These are phyloP conservation scores for Syncephalastrum contaminatum DNA, from an alignment of 371 early-diverging fungal genomes.

Conservation along the genomic window DNA sequence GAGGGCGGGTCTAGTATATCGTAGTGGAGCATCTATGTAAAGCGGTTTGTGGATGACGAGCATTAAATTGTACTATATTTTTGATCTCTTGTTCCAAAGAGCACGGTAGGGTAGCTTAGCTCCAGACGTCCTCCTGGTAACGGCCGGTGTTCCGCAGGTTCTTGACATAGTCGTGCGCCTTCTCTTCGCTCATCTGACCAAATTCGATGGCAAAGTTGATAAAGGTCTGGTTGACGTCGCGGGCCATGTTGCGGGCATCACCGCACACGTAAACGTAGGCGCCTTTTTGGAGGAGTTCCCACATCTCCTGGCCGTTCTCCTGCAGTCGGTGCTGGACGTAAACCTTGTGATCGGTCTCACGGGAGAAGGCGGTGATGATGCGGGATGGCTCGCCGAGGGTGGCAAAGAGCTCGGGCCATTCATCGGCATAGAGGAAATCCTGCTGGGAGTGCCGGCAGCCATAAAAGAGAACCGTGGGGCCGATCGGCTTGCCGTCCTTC, in stretches of 20 bases:
- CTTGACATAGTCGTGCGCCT: constrained; percentile 80
- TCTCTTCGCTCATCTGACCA: constrained; percentile 70
- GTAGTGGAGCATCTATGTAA: too few species aligned
- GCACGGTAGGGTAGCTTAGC: constrained; percentile 24
- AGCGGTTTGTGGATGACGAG: too few species aligned
- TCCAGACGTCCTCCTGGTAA: constrained; percentile 97
- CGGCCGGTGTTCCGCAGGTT: constrained; percentile 76
- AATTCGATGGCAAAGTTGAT: constrained; percentile 64
- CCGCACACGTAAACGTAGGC: constrained; percentile 93
- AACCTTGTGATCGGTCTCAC: constrained; percentile 75
- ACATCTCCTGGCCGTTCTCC: constrained; percentile 65
- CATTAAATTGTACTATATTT: too few species aligned
- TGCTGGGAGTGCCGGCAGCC: constrained; percentile 84
- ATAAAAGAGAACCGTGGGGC: constrained; percentile 87
- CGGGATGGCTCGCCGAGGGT: constrained; percentile 57
- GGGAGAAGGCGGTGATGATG: constrained; percentile 86
- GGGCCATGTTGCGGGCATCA: constrained; percentile 96
- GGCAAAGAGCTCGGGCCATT: constrained; percentile 71
- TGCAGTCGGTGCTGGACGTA: constrained; percentile 85
- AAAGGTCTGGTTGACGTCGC: constrained; percentile 80
- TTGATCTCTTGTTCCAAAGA: too few species aligned
- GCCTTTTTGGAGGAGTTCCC: constrained; percentile 73
- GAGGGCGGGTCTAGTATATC: too few species aligned
- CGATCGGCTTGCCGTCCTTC: constrained; percentile 59
- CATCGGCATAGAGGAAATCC: constrained; percentile 88